A percentile compares a stretch with the other conserved stretches of the same genome.
Conservation (phyloP, 768 basidiomycete species). For the Lactifluus piperatus region DNA sequence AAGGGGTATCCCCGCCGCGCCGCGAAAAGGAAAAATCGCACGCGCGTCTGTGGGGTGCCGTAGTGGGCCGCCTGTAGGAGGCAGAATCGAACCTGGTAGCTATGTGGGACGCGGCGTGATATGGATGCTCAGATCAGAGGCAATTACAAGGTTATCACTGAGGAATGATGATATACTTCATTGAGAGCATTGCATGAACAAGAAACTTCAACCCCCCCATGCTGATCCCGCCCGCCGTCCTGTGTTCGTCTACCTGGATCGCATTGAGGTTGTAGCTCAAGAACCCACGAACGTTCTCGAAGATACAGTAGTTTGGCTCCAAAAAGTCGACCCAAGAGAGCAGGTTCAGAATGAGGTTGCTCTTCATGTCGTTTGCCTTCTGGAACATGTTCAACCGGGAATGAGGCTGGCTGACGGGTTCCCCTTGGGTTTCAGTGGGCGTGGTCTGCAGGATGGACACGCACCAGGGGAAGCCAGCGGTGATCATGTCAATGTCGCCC, state of each 20-base stretch:
- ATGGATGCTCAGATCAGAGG: neutral
- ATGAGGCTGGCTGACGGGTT: slow-evolving; percentile 54
- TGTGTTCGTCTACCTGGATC: slow-evolving; percentile 31
- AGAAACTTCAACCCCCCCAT: slow-evolving; percentile 70
- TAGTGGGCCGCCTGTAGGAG: slow-evolving; percentile 42
- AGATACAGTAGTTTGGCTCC: slow-evolving; percentile 35
- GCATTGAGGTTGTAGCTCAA: slow-evolving; percentile 33
- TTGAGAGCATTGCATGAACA: slow-evolving; percentile 47
- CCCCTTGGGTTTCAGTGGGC: neutral
- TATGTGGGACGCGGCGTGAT: slow-evolving; percentile 13
- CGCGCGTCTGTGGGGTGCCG: slow-evolving; percentile 37
- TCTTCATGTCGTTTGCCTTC: slow-evolving; percentile 57
- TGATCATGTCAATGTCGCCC: slow-evolving; percentile 50
- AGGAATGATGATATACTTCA: slow-evolving; percentile 42
- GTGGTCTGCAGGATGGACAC: neutral
- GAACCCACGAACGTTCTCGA: slow-evolving; percentile 44
- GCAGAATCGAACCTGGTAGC: slow-evolving; percentile 37
- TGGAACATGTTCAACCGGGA: slow-evolving; percentile 65
- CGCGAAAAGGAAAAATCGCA: slow-evolving; percentile 43
- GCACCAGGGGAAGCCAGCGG: slow-evolving; percentile 73
- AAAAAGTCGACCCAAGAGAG: slow-evolving; percentile 38
- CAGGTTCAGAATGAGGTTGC: slow-evolving; percentile 55
- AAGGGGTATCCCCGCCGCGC: slow-evolving; percentile 30
- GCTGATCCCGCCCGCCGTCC: slow-evolving; percentile 54
- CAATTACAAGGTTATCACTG: neutral